Conservation (phyloP, 306 rosid species). For the Castanopsis chinensis region DNA sequence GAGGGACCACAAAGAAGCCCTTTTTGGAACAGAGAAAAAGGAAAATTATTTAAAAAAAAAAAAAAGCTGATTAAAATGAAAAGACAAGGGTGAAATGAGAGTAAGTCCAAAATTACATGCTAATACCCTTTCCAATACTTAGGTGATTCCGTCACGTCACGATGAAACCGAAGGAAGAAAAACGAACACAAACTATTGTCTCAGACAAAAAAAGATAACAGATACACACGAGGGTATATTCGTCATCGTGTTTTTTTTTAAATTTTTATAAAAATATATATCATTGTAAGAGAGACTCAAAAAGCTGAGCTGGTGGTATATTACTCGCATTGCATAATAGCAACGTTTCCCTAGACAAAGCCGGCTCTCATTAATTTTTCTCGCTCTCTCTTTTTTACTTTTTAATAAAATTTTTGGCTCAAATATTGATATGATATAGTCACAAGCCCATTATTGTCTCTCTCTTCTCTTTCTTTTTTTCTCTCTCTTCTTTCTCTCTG, state of each 20-base stretch:
- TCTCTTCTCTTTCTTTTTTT: not conserved
- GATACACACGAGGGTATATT: conserved; percentile 28
- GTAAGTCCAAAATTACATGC: not conserved
- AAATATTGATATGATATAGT: too few species aligned
- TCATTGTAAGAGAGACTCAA: too few species aligned
- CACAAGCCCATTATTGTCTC: not conserved
- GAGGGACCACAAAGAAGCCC: not conserved
- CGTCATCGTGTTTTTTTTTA: conserved; percentile 23
- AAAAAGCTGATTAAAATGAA: not conserved
- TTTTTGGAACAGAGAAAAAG: not conserved
- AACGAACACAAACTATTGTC: not conserved
- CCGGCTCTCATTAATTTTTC: conserved; percentile 29
- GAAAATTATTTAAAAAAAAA: too few species aligned
- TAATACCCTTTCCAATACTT: conserved; percentile 8
- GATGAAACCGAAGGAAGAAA: conserved; percentile 29
- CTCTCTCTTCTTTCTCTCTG: conserved; percentile 22
- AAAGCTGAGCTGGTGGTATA: conserved; percentile 14
- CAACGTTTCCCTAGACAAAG: conserved; percentile 52
- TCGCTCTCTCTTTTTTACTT: not conserved
- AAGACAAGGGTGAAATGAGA: conserved; percentile 1
- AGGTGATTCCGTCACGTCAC: conserved; percentile 53
- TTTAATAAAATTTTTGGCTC: not conserved
- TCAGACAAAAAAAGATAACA: not conserved
- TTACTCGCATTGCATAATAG: not conserved
- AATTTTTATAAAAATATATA: too few species aligned